Percentiles rank a stretch among this genome's conserved stretches.
These are phyloP conservation scores for Epichloe glyceriae DNA, from an alignment of 2,329 filamentous ascomycete genomes.

Conservation along the genomic window DNA sequence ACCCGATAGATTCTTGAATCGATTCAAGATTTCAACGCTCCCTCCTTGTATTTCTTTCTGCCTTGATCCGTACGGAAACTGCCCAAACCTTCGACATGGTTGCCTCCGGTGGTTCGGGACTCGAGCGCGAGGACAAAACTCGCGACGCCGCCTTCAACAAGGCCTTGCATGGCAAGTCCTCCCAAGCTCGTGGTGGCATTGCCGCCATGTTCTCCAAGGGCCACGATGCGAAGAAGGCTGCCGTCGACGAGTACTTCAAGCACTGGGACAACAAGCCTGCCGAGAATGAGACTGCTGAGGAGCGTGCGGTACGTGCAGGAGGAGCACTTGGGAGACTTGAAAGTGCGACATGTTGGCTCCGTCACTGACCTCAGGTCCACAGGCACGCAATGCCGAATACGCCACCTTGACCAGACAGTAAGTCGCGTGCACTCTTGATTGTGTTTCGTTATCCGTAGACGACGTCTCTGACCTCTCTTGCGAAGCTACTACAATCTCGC, in stretches of 20 bases:
- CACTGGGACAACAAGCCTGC: constrained; percentile 82
- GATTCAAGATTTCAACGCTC: not conserved
- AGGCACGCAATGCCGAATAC: constrained; percentile 77
- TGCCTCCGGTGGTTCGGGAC: constrained; percentile 25
- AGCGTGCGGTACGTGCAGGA: constrained; percentile 51
- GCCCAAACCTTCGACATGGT: constrained; percentile 28
- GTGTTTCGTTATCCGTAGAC: too few relatives aligned
- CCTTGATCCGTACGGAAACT: not conserved
- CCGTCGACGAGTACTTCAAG: constrained; percentile 88
- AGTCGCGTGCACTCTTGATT: constrained; percentile 20
- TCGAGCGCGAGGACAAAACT: constrained; percentile 71
- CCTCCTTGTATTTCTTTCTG: constrained; percentile 5
- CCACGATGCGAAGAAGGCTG: constrained; percentile 58
- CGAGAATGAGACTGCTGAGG: constrained; percentile 69
- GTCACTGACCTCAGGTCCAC: constrained; percentile 9
- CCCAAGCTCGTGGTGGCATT: constrained; percentile 58
- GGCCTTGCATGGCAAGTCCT: constrained; percentile 65
- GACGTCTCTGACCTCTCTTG: constrained; percentile 9
- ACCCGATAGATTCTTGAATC: not conserved
- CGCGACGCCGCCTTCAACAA: constrained; percentile 89
- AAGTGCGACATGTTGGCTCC: not conserved
- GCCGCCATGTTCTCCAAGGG: constrained; percentile 80
- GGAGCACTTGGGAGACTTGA: not conserved
- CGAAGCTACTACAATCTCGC: constrained; percentile 86
- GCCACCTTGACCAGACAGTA: constrained; percentile 87